phyloP scores from a whole-genome alignment of 2,329 filamentous ascomycete species.

The Penicillium sp. region DNA sequence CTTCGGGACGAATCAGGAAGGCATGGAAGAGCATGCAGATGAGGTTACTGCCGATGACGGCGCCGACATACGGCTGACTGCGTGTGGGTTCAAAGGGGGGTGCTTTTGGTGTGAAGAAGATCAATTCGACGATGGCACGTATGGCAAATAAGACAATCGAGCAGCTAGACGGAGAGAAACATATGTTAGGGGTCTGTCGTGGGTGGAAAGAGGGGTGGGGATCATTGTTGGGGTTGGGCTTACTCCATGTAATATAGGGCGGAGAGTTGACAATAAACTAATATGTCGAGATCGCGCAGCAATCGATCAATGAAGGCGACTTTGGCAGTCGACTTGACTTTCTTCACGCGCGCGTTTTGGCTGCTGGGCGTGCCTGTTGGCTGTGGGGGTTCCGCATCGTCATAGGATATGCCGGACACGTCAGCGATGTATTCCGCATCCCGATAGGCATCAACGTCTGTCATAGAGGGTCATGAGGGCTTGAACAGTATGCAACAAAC shows the following conservation, averaged over 20 bases:
- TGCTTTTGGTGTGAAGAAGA: slow-evolving; percentile 59
- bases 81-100: slow-evolving; percentile 51
- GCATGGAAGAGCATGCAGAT: slow-evolving; percentile 58
- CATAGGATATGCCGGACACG: slow-evolving; percentile 42
- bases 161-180: slow-evolving; percentile 44
- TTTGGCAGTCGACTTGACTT: slow-evolving; percentile 41
- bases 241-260: slow-evolving; percentile 64
- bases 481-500: slow-evolving; percentile 26
- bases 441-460: slow-evolving; percentile 45
- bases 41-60: slow-evolving; percentile 54
- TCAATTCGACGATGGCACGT: slow-evolving; percentile 55
- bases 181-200: not conserved
- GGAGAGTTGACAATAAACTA: slow-evolving; percentile 61
- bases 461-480: slow-evolving; percentile 49
- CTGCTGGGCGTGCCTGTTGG: slow-evolving; percentile 17
- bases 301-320: slow-evolving; percentile 54
- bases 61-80: slow-evolving; percentile 53
- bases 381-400: slow-evolving; percentile 22
- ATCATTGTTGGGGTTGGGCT: slow-evolving; percentile 22
- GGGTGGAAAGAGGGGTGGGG: not conserved
- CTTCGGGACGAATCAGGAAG: slow-evolving; percentile 52
- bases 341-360: slow-evolving; percentile 31
- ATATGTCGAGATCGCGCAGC: slow-evolving; percentile 56
- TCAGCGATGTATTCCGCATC: slow-evolving; percentile 49
- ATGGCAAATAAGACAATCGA: slow-evolving; percentile 57